A percentile compares a stretch with the other conserved stretches of the same genome.
Evolutionary conservation across 495 filamentous ascomycete species (phyloP).

Genomic region (Glonium stellatum): DNA sequence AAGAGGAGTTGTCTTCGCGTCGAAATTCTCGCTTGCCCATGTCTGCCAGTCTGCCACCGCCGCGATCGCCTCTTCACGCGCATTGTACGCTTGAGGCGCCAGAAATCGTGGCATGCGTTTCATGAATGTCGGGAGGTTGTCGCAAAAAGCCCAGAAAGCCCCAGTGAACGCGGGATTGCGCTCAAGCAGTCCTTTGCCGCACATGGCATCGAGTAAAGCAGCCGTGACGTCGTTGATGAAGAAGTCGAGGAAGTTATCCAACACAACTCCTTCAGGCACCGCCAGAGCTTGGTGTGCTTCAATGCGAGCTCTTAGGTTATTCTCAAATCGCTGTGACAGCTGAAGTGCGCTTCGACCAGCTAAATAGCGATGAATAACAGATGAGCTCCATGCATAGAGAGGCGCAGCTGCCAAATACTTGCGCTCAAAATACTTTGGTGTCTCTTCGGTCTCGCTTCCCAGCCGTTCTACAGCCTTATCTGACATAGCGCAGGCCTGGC

Average conservation of each 20-base stretch:
- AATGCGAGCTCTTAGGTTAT: no score
- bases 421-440: no score
- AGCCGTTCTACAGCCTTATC: no score
- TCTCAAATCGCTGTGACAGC: no score
- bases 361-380: no score
- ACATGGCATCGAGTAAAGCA: conserved; percentile 30
- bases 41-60: conserved; percentile 31
- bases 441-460: no score
- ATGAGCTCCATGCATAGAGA: no score
- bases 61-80: conserved; percentile 23
- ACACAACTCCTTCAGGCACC: no score
- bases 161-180: conserved; percentile 29
- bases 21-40: conserved; percentile 27
- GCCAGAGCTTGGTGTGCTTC: no score
- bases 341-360: no score
- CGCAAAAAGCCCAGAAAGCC: conserved; percentile 33
- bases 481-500: neutral
- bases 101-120: conserved; percentile 20
- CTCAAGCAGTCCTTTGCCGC: conserved; percentile 29
- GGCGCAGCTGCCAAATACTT: no score
- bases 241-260: conserved; percentile 26
- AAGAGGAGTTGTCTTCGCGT: conserved; percentile 1
- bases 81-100: conserved; percentile 25
- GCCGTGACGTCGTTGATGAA: conserved; percentile 24
- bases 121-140: neutral